Evolutionary conservation across 768 basidiomycete genomes (phyloP), one percentile per base, ranked within the genome.

Genomic region (Suillus subaureus): DNA sequence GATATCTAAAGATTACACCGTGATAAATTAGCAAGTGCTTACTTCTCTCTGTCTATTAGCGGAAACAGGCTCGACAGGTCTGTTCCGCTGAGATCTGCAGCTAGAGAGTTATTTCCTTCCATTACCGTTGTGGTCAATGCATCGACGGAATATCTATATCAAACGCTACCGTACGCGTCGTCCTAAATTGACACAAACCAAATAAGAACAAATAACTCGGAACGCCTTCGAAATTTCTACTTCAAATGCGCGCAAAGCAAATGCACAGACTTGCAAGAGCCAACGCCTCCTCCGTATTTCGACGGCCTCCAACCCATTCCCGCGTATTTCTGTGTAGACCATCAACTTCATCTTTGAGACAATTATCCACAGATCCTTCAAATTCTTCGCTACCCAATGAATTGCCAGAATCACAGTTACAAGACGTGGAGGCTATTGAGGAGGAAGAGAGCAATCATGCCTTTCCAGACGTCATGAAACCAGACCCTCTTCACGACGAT

Each of bases 21-120:
- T 6, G 39, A 60, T 26, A 21, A 60, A 18, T 58, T 23, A 26
- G 9, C 23, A 28, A 47, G 35, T 47, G 75, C 85, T 84, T 73
- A 89, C 89, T 85, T 88, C 79, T 89, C 85, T 75, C 80, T 85
- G 70, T 92, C 88, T 49, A 92, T 87, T 65, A 85, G 80, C 21
- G 74, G 71, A 69, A 81, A 92, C 11, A 92, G 74, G 73, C 85
- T 91, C 3, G 85, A 80, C 6, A 79, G 69, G 45, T 88, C 86
- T 64, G 78, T 75, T 3, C 83, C 84, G 63, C 79, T 78, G 57
- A 85, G 67, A 66, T 82, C 81, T 37, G 83, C 73, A 63, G 83
- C 77, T 13, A 83, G 70, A 28, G 87, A 85, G 63, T 80, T 81
- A 18, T 42, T 26, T 60, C 57, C 57, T 39, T 40, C 57, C 57